Evolutionary conservation across 768 basidiomycete species (phyloP).

Genomic region (Lentinula lateritia): DNA sequence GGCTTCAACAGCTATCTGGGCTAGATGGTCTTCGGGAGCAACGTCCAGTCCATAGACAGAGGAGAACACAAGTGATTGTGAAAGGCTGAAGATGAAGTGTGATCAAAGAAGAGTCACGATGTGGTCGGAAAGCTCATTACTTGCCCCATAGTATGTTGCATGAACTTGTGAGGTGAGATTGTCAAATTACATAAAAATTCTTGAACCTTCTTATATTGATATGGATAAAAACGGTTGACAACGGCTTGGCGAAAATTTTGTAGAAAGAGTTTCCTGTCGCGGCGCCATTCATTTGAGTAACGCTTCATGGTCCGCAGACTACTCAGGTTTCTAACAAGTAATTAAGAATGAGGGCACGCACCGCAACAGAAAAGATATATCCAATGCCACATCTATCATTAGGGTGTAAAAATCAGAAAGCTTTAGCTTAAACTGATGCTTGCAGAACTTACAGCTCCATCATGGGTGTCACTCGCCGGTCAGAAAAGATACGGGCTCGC

Average conservation of each 20-base stretch:
- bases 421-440: neutral
- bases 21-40: neutral
- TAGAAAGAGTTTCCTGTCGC: neutral
- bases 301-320: neutral
- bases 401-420: no score
- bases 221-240: neutral
- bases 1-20: neutral
- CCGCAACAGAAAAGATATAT: neutral
- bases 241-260: neutral
- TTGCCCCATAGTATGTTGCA: neutral
- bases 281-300: neutral
- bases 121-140: neutral
- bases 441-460: neutral
- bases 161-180: neutral
- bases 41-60: neutral
- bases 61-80: neutral
- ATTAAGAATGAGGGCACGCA: neutral
- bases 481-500: conserved; percentile 30
- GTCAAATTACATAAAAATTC: neutral
- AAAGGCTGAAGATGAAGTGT: neutral
- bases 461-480: neutral
- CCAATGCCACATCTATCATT: neutral
- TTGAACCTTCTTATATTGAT: neutral
- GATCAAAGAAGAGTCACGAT: neutral
- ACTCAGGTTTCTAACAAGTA: no score